Evolutionary conservation across 1,284 basidiomycete species (phyloP).

Genomic region (Cutaneotrichosporon sp.): DNA sequence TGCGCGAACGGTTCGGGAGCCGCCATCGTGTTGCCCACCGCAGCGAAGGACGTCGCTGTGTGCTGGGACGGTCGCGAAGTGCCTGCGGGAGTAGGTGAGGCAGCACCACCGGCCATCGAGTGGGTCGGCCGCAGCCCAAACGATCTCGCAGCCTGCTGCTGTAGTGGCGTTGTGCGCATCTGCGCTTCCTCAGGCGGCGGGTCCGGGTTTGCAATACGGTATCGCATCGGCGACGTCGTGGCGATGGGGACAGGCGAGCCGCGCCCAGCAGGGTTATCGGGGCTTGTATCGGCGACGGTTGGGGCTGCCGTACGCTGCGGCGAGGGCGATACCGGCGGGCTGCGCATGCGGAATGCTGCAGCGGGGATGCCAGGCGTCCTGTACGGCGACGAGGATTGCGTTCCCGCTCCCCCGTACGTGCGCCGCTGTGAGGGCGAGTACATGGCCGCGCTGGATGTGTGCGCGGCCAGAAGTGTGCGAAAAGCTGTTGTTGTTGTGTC

Average conservation of each 20-base stretch:
- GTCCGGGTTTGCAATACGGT: slow-evolving; percentile 4
- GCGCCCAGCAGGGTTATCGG: not conserved
- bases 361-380: not conserved
- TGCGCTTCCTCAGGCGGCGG: not conserved
- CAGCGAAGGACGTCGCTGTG: not conserved
- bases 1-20: too few species aligned
- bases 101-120: not conserved
- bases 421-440: not conserved
- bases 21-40: not conserved
- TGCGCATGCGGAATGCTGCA: not conserved
- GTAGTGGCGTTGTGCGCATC: not conserved
- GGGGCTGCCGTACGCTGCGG: not conserved
- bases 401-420: not conserved
- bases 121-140: not conserved
- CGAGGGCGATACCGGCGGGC: not conserved
- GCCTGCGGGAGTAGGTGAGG: not conserved
- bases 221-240: not conserved
- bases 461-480: too few species aligned
- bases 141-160: not conserved
- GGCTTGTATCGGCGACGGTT: not conserved
- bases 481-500: too few species aligned
- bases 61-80: not conserved
- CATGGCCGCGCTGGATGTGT: not conserved
- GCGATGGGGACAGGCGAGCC: not conserved
- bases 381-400: not conserved